phyloP scores from a whole-genome alignment of 306 rosid genomes.

The Canavalia ensiformis region DNA sequence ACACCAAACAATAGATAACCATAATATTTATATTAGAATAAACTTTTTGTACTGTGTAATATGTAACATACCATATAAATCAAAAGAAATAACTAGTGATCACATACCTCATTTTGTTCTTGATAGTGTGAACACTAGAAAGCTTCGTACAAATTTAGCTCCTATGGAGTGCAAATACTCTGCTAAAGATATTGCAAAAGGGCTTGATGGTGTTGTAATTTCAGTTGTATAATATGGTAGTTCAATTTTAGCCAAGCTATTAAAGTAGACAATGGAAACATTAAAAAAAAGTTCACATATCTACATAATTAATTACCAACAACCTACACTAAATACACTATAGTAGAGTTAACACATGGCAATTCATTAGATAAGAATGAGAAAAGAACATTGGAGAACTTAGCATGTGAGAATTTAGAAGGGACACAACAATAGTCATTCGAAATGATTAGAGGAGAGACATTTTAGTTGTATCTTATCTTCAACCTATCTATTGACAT shows the following conservation, averaged over 20 bases:
- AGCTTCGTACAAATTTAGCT: constrained; percentile 97
- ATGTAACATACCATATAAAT: too few species aligned
- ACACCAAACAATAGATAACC: too few species aligned
- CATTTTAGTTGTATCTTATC: background rate
- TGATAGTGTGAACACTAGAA: constrained; percentile 97
- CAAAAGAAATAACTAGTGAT: constrained; percentile 10
- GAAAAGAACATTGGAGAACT: too few species aligned
- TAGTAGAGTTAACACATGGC: too few species aligned
- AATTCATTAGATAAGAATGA: too few species aligned
- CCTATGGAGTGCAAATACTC: constrained; percentile 79
- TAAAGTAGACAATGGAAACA: constrained; percentile 25
- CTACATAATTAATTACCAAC: too few species aligned
- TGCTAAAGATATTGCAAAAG: constrained; percentile 81
- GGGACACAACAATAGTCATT: too few species aligned
- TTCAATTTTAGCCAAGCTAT: constrained; percentile 70
- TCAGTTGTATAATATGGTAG: constrained; percentile 84
- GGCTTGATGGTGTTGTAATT: constrained; percentile 72
- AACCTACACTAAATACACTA: too few species aligned
- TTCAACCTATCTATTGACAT: background rate
- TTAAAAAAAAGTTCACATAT: constrained; percentile 33
- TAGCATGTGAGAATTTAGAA: background rate
- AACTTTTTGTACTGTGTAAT: too few species aligned
- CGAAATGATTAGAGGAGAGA: too few species aligned
- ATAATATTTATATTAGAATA: too few species aligned
- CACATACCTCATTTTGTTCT: constrained; percentile 89